phyloP scores from a whole-genome alignment of 2,329 filamentous ascomycete species.

The Aspergillus sp. region DNA sequence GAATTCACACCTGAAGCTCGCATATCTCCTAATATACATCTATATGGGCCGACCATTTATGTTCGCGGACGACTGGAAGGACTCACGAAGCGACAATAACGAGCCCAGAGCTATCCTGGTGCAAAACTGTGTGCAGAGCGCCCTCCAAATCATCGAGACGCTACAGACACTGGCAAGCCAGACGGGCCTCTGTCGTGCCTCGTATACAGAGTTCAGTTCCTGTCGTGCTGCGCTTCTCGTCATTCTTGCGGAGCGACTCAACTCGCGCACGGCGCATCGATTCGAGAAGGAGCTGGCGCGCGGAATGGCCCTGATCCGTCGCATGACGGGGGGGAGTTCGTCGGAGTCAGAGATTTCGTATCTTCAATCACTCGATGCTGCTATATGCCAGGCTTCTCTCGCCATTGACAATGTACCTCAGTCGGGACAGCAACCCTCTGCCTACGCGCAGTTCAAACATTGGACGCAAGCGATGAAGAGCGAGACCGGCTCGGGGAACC shows the following conservation, averaged over 20 bases:
- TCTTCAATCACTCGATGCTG: neutral
- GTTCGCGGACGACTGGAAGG: neutral
- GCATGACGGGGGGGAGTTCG: neutral
- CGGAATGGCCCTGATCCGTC: neutral
- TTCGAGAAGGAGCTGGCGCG: neutral
- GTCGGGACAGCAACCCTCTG: neutral
- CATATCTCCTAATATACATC: neutral
- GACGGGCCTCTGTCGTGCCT: neutral
- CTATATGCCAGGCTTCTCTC: neutral
- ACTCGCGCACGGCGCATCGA: neutral
- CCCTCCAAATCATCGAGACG: neutral
- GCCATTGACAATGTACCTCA: neutral
- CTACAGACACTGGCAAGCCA: neutral
- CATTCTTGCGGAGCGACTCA: neutral
- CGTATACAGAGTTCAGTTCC: conserved; percentile 6
- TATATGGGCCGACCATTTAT: conserved; percentile 6
- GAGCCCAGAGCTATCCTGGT: neutral
- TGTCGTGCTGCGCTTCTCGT: conserved; percentile 1
- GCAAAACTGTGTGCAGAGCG: neutral
- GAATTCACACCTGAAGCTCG: neutral
- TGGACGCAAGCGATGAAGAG: conserved; percentile 1
- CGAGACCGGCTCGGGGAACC: neutral
- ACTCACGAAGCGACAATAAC: neutral
- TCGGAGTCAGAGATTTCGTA: conserved; percentile 1
- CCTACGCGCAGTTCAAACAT: neutral